Conservation (phyloP, 805 yeast species). For the Metschnikowia noctiluminum region DNA sequence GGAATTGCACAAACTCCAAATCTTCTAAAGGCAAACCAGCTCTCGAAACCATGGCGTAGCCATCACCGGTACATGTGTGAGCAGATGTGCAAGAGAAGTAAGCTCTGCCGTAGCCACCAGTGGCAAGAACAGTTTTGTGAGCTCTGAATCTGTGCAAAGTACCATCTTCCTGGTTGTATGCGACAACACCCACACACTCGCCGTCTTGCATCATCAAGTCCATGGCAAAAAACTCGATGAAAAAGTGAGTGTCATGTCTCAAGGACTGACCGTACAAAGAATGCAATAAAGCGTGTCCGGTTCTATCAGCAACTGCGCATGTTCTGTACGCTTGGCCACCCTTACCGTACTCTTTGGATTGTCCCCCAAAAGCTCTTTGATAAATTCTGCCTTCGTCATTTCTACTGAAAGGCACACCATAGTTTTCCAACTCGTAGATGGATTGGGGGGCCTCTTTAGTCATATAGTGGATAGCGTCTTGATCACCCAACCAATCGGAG, state of each 20-base stretch:
- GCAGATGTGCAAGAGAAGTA: slow-evolving; percentile 99
- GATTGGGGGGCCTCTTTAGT: slow-evolving; percentile 96
- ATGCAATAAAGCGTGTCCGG: slow-evolving; percentile 96
- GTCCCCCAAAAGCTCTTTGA: slow-evolving; percentile 99
- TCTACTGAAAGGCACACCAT: slow-evolving; percentile 97
- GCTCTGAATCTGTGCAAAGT: slow-evolving; percentile 97
- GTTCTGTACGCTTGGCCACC: slow-evolving; percentile 99
- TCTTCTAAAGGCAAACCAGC: slow-evolving; percentile 98
- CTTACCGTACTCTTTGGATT: slow-evolving; percentile 89
- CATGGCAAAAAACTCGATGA: slow-evolving; percentile 94
- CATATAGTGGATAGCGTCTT: slow-evolving; percentile 98
- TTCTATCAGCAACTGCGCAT: slow-evolving; percentile 99
- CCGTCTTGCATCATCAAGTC: slow-evolving; percentile 94
- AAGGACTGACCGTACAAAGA: slow-evolving; percentile 94
- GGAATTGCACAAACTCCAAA: slow-evolving; percentile 97
- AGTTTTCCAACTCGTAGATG: slow-evolving; percentile 94
- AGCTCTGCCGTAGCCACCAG: slow-evolving; percentile 99
- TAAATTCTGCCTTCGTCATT: slow-evolving; percentile 94
- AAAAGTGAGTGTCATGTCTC: slow-evolving; percentile 95
- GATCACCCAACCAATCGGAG: slow-evolving; percentile 99
- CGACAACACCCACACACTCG: slow-evolving; percentile 93
- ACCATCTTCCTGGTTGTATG: slow-evolving; percentile 98
- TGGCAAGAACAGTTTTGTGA: slow-evolving; percentile 93
- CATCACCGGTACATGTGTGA: slow-evolving; percentile 99
- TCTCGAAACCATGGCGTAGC: slow-evolving; percentile 96